Percentiles rank a stretch among this genome's conserved stretches.
Evolutionary conservation across 352 stramenopile genomes (phyloP).

Genomic region (Thalassiosira oceanica): DNA sequence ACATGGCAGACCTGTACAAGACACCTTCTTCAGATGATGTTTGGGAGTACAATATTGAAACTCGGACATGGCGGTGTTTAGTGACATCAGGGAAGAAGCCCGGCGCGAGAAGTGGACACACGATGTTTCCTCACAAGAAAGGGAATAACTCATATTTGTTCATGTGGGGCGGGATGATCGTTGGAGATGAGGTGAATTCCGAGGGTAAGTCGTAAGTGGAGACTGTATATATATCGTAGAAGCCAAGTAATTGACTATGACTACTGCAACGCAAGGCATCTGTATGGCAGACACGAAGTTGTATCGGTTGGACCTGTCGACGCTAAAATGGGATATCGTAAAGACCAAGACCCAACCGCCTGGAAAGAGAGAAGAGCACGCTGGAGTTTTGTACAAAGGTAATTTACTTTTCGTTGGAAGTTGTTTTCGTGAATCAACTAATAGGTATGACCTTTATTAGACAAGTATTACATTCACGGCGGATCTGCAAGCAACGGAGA

Average conservation of each 20-base stretch:
- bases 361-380: constrained; percentile 7
- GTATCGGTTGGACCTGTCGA: not conserved
- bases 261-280: no score
- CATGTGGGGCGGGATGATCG: no score
- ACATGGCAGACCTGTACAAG: not conserved
- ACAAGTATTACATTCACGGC: constrained; percentile 27
- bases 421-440: no score
- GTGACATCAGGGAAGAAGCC: constrained; percentile 9
- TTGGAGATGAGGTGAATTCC: no score
- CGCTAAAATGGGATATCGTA: constrained; percentile 14
- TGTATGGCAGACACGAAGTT: constrained; percentile 2
- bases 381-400: constrained; percentile 25
- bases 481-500: no score
- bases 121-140: no score
- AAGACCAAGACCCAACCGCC: constrained; percentile 7
- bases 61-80: constrained; percentile 5
- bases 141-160: no score
- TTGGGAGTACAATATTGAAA: constrained; percentile 13
- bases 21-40: not conserved
- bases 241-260: no score
- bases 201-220: constrained; percentile 1
- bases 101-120: constrained; percentile 11
- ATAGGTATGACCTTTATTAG: no score
- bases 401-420: no score
- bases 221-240: constrained; percentile 26